Evolutionary conservation across 768 basidiomycete genomes (phyloP).

Genomic region (Phaeotremella fagi): DNA sequence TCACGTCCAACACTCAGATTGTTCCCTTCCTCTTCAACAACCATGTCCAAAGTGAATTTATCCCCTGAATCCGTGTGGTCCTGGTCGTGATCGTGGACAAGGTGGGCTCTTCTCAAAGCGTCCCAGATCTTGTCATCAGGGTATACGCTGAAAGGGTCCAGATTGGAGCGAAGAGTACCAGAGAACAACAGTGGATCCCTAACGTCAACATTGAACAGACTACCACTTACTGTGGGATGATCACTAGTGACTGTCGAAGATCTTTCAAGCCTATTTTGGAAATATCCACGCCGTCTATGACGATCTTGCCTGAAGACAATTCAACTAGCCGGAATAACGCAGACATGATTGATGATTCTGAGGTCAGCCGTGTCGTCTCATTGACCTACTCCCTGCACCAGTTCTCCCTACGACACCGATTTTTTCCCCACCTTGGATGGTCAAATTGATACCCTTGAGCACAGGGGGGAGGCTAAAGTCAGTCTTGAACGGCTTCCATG

Average conservation of each 20-base stretch:
- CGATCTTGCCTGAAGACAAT: conserved; percentile 57
- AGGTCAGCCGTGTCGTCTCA: conserved; percentile 62
- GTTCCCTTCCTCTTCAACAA: conserved; percentile 62
- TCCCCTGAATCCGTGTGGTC: conserved; percentile 30
- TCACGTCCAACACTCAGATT: conserved; percentile 65
- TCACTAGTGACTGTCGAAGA: conserved; percentile 50
- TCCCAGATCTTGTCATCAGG: conserved; percentile 77
- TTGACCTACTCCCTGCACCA: conserved; percentile 64
- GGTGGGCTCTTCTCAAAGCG: conserved; percentile 71
- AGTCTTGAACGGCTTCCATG: conserved; percentile 69
- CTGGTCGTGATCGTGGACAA: conserved; percentile 60
- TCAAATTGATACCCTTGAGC: conserved; percentile 66
- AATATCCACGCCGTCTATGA: conserved; percentile 55
- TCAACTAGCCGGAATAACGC: conserved; percentile 63
- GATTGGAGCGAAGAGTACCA: conserved; percentile 60
- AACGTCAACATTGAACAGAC: conserved; percentile 59
- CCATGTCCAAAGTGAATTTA: conserved; percentile 63
- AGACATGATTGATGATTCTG: conserved; percentile 11
- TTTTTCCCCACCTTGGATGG: conserved; percentile 70
- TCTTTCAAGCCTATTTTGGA: conserved; percentile 60
- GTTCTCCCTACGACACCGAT: conserved; percentile 70
- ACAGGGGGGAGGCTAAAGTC: conserved; percentile 62
- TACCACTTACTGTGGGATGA: conserved; percentile 49
- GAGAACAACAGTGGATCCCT: conserved; percentile 53
- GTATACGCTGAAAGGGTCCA: conserved; percentile 61